Evolutionary conservation across 2,329 filamentous ascomycete species (phyloP).

Genomic region (Xylaria sp.): DNA sequence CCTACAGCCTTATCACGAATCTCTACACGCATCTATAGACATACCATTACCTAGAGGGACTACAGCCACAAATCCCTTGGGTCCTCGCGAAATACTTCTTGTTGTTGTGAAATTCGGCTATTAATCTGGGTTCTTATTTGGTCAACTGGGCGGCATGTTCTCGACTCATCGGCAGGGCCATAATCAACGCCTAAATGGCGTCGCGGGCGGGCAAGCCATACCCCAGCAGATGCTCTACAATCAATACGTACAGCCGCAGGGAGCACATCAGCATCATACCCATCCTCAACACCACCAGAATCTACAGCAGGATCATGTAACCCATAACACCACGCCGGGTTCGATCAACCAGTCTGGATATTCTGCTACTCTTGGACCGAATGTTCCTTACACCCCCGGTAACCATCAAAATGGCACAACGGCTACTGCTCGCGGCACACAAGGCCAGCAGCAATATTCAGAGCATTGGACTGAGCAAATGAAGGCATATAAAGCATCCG

Average conservation of each 20-base stretch:
- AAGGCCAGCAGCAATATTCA: conserved; percentile 56
- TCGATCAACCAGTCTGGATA: conserved; percentile 67
- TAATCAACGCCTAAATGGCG: conserved; percentile 77
- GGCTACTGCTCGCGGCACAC: conserved; percentile 53
- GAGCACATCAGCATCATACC: conserved; percentile 63
- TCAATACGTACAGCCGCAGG: conserved; percentile 47
- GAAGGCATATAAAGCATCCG: conserved; percentile 77
- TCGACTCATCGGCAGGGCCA: conserved; percentile 75
- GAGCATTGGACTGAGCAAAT: conserved; percentile 91
- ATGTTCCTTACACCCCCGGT: conserved; percentile 62
- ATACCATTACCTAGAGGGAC: conserved; percentile 48
- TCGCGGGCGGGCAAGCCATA: conserved; percentile 63
- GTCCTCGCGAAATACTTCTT: conserved; percentile 40
- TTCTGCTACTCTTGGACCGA: conserved; percentile 68
- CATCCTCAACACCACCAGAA: conserved; percentile 68
- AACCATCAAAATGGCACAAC: conserved; percentile 64
- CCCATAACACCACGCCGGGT: conserved; percentile 59
- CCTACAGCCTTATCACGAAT: conserved; percentile 66
- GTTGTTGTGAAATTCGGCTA: background rate
- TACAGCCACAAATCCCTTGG: conserved; percentile 46
- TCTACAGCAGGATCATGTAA: conserved; percentile 63
- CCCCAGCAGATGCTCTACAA: conserved; percentile 70
- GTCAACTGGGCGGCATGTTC: conserved; percentile 65
- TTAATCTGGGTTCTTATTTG: conserved; percentile 6
- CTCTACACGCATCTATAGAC: conserved; percentile 63